Base-by-base conservation (phyloP, 257 asterid species). In the Mentha longifolia region DNA sequence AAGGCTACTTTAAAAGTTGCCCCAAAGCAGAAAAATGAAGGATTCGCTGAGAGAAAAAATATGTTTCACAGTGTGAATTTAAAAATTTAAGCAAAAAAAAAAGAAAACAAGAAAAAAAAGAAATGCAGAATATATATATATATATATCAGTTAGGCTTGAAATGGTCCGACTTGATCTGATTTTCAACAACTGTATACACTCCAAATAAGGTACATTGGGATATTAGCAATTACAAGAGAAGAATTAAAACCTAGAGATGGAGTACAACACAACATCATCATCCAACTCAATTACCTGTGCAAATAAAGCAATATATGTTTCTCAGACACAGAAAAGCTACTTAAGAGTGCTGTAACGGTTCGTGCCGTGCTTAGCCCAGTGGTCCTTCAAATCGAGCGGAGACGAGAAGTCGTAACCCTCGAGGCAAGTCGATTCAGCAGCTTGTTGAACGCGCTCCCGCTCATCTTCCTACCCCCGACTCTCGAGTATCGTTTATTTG, bases 381-480 rank as follows among this genome's bases (percentile, higher is more conserved):
- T 88, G 96, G 72, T 84, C 89, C 79, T 91, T 91, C 17, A 91
- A 87, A 82, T 91, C 97, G 55, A 91, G 89, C 14, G 97, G 95
- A 16, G 85, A 78, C 4, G 92, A 89, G 60, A 91, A 78, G 66
- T 91, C 92, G 51, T 80, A 80, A 25, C 96, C 97, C 65, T 89
- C 92, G 1, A 77, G 12, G 93, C 95, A 50, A 91, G 88, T 31
- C 97, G 88, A 71, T 86, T 89, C 13, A 91, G 91, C 91, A 91
- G 72, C 79, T 91, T 91, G 73, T 80, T 57, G 66, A 91, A 91
- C 11, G 90, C 97, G 72, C 92, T 80, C 68, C 95, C 97, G 30
- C 97, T 91, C 96, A 89, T 91, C 83, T 91, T 91, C 47, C 97
- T 76, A 12, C 97, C 97, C 47, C 97, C 97, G 60, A 91, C 92